phyloP scores from a whole-genome alignment of 306 rosid genomes.

The Quercus variabilis region DNA sequence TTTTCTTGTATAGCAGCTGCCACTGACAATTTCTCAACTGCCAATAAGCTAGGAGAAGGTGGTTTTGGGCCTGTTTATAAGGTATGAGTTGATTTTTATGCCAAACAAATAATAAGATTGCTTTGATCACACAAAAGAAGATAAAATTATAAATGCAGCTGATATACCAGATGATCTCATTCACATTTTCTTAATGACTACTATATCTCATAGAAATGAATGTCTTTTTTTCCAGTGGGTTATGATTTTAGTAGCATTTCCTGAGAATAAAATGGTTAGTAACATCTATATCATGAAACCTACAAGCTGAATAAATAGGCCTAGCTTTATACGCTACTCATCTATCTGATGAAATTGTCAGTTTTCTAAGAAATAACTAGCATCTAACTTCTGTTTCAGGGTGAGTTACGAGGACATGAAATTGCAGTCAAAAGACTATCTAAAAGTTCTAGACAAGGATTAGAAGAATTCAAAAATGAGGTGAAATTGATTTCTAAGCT shows the following conservation, averaged over 20 bases:
- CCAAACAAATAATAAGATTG: too few relatives aligned
- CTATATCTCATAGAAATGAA: too few relatives aligned
- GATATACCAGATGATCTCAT: too few relatives aligned
- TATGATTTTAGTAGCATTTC: too few relatives aligned
- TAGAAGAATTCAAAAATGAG: conserved; percentile 29
- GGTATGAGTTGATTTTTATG: neutral
- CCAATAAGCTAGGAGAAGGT: conserved; percentile 30
- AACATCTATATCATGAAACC: too few relatives aligned
- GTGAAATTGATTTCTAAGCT: conserved; percentile 26
- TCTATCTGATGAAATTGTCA: too few relatives aligned
- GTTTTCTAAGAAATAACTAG: neutral
- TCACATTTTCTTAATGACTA: too few relatives aligned
- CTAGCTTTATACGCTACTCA: too few relatives aligned
- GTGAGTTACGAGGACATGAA: conserved; percentile 5
- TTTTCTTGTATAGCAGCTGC: neutral
- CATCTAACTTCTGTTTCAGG: neutral
- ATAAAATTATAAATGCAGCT: too few relatives aligned
- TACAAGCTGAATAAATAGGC: neutral
- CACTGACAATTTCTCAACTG: conserved; percentile 21
- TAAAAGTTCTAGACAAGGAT: conserved; percentile 27
- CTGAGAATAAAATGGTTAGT: too few relatives aligned
- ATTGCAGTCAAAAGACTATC: conserved; percentile 33
- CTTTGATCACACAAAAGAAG: too few relatives aligned
- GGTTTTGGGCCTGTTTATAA: conserved; percentile 34
- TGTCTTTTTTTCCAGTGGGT: too few relatives aligned